A percentile compares a stretch with the other conserved stretches of the same genome.
Conservation (phyloP, 192 early-diverging fungal genomes). For the Dissophora globulifera region DNA sequence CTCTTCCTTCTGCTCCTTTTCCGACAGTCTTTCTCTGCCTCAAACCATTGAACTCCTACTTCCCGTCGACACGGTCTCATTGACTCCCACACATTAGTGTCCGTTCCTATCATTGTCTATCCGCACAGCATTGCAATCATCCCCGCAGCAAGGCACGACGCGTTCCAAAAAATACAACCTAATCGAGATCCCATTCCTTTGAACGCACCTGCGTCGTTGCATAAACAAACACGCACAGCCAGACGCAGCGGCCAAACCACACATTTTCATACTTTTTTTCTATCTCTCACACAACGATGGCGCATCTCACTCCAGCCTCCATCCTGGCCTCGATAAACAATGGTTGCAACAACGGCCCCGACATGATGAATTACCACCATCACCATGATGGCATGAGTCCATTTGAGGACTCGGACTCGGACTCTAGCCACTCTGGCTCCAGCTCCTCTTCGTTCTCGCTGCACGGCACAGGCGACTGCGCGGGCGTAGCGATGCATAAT, state of each 20-base stretch:
- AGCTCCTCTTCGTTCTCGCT: constrained; percentile 36
- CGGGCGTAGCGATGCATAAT: constrained; percentile 1
- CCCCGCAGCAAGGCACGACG: no score
- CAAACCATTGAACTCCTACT: no score
- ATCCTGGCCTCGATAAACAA: constrained; percentile 44
- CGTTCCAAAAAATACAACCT: no score
- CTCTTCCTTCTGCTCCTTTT: no score
- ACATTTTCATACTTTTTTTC: background rate
- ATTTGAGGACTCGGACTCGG: constrained; percentile 45
- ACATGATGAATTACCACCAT: constrained; percentile 40
- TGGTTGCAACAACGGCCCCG: constrained; percentile 6
- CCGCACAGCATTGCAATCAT: no score
- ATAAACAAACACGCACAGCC: no score
- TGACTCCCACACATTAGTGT: background rate
- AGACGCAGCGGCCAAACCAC: no score
- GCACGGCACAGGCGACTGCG: background rate
- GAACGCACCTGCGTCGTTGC: no score
- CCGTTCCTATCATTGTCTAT: no score
- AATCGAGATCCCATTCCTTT: no score
- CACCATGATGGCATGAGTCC: constrained; percentile 26
- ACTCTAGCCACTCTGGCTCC: constrained; percentile 41
- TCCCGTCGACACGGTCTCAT: no score
- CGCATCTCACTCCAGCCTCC: constrained; percentile 45
- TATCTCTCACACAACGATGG: constrained; percentile 27
- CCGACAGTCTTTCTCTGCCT: no score